Evolutionary conservation across 2,329 filamentous ascomycete genomes (phyloP), one percentile per base, ranked within the genome.

Genomic region (Lasiodiplodia gonubiensis): DNA sequence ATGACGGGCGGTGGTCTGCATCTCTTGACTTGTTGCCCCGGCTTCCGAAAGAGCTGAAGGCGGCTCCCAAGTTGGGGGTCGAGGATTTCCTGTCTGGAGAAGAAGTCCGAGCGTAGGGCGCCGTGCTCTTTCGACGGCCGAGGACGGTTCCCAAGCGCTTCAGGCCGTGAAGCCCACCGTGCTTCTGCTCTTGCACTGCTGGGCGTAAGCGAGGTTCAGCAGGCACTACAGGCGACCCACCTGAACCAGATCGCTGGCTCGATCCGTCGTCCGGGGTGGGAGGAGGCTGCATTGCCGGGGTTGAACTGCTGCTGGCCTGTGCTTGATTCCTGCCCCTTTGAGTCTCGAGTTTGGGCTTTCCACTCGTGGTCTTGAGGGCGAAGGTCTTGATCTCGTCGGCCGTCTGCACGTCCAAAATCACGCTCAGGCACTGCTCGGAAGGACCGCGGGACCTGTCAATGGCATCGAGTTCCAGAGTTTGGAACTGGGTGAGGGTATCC

Each of bases 381-480:
- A 93, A 96, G 35, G 86, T 88, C 72, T 90, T 90, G 70, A 99
- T 94, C 81, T 99, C 95, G 74, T 91, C 91, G 21, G 89, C 87
- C 0, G 94, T 97, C 76, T 92, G 90, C 51, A 97, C 88, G 76
- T 97, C 95, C 61, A 99, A 84, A 72, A 98, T 85, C 10, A 90
- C 86, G 71, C 92, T 93, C 67, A 99, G 82, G 30, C 92, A 92
- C 69, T 90, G 89, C 76, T 95, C 93, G 30, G 93, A 89, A 14
- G 90, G 88, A 68, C 88, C 83, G 70, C 92, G 88, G 69, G 86
- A 89, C 67, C 91, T 87, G 78, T 97, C 92, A 18, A 94, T 89
- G 72, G 92, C 89, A 76, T 99, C 95, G 33, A 92, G 88, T 78
- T 98, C 94, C 76, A 97, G 91, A 0, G 95, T 99, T 79, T 97